A percentile compares a stretch with the other conserved stretches of the same genome.
Conservation (phyloP, 257 asterid genomes). For the Cinchona pubescens region DNA sequence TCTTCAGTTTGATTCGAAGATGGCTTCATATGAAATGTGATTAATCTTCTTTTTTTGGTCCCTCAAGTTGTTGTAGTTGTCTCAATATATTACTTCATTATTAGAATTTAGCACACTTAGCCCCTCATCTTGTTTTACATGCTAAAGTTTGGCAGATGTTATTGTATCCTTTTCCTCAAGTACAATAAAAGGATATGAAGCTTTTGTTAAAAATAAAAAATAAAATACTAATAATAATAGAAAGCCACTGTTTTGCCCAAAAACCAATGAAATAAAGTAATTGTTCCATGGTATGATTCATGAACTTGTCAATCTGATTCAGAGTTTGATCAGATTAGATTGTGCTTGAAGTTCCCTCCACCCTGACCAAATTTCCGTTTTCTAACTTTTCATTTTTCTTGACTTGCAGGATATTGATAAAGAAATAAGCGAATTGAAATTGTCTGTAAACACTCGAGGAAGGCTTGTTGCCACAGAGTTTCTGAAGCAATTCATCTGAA, state of each 20-base stretch:
- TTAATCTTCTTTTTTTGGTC: background rate
- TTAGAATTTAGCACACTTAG: background rate
- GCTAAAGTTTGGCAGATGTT: background rate
- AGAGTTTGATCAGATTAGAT: background rate
- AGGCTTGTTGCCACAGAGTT: slow-evolving; percentile 97
- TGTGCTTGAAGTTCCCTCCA: background rate
- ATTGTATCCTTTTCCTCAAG: background rate
- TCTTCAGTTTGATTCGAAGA: background rate
- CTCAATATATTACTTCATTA: background rate
- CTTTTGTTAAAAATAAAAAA: background rate
- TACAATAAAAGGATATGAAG: background rate
- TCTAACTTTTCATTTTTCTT: background rate
- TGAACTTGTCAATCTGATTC: background rate
- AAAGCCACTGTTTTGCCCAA: too few relatives aligned
- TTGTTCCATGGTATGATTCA: background rate
- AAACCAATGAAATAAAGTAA: too few relatives aligned
- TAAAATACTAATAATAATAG: too few relatives aligned
- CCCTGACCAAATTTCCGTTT: too few relatives aligned
- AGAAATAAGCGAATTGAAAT: slow-evolving; percentile 84
- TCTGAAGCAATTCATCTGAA: slow-evolving; percentile 86
- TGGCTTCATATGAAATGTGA: background rate
- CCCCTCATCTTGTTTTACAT: background rate
- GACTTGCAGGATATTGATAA: slow-evolving; percentile 85
- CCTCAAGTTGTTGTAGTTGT: background rate
- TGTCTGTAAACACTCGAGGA: slow-evolving; percentile 92